Evolutionary conservation across 768 basidiomycete genomes (phyloP).

Genomic region (Termitomyces sp.): DNA sequence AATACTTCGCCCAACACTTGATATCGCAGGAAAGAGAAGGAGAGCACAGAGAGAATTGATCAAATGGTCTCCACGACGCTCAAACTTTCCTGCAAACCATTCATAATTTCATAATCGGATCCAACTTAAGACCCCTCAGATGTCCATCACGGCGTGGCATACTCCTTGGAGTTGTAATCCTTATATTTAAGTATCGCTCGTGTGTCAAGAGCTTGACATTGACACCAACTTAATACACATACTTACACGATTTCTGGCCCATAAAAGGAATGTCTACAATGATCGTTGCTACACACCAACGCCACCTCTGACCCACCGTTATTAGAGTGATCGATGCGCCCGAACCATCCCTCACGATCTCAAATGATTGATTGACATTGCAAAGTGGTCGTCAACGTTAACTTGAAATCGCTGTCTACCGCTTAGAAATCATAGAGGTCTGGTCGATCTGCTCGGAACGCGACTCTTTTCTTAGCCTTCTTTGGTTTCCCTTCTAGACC

Average conservation of each 20-base stretch:
- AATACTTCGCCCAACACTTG: neutral
- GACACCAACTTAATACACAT: neutral
- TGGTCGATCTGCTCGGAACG: constrained; percentile 61
- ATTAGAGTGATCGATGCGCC: neutral
- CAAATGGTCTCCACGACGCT: neutral
- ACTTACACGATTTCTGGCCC: too few species aligned
- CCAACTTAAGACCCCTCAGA: neutral
- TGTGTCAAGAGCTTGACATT: neutral
- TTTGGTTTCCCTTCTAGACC: constrained; percentile 27
- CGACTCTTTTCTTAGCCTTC: constrained; percentile 64
- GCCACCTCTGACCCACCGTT: too few species aligned
- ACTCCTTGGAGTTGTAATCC: neutral
- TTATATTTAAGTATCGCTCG: neutral
- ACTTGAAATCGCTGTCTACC: neutral
- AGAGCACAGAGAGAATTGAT: neutral
- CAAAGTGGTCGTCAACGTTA: neutral
- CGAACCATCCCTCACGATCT: neutral
- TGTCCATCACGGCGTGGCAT: neutral
- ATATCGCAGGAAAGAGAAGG: neutral
- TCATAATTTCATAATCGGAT: neutral
- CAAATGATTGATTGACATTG: constrained; percentile 1
- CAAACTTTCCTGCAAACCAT: neutral
- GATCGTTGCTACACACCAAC: neutral
- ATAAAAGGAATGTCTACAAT: neutral
- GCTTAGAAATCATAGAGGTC: constrained; percentile 74